phyloP scores from a whole-genome alignment of 2,329 filamentous ascomycete species.

The Trichophyton verrucosum region DNA sequence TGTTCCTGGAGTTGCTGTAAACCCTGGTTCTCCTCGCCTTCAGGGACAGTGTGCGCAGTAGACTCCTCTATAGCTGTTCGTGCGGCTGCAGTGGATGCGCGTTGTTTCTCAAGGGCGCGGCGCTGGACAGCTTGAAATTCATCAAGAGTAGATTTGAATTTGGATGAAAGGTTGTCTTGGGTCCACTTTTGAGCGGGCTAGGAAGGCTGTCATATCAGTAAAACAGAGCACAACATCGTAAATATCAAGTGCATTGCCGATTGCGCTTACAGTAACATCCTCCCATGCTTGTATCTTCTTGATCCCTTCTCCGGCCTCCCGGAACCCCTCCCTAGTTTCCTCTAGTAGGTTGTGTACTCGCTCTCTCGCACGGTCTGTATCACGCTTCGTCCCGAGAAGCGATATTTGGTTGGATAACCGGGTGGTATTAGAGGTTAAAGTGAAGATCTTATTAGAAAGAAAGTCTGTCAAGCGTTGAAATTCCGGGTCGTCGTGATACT shows the following conservation, averaged over 20 bases:
- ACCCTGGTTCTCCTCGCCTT: slow-evolving; percentile 41
- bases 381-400: slow-evolving; percentile 76
- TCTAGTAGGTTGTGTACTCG: slow-evolving; percentile 77
- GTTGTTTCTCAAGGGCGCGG: slow-evolving; percentile 80
- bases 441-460: slow-evolving; percentile 79
- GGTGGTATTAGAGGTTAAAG: slow-evolving; percentile 75
- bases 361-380: slow-evolving; percentile 82
- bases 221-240: background rate
- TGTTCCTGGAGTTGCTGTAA: slow-evolving; percentile 66
- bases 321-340: slow-evolving; percentile 75
- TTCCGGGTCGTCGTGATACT: slow-evolving; percentile 83
- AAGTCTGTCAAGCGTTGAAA: slow-evolving; percentile 73
- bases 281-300: slow-evolving; percentile 85
- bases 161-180: slow-evolving; percentile 84
- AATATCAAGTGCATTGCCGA: background rate
- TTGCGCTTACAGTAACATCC: slow-evolving; percentile 56
- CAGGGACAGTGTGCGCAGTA: slow-evolving; percentile 20
- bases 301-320: slow-evolving; percentile 81
- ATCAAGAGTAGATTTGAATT: slow-evolving; percentile 76
- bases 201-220: slow-evolving; percentile 3
- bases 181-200: slow-evolving; percentile 93
- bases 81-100: slow-evolving; percentile 70
- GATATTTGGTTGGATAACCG: slow-evolving; percentile 73
- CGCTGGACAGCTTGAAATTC: slow-evolving; percentile 92
- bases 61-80: slow-evolving; percentile 63